These are phyloP conservation scores for Hymenoscyphus occultus DNA, from an alignment of 2,329 filamentous ascomycete genomes.

Conservation along the genomic window DNA sequence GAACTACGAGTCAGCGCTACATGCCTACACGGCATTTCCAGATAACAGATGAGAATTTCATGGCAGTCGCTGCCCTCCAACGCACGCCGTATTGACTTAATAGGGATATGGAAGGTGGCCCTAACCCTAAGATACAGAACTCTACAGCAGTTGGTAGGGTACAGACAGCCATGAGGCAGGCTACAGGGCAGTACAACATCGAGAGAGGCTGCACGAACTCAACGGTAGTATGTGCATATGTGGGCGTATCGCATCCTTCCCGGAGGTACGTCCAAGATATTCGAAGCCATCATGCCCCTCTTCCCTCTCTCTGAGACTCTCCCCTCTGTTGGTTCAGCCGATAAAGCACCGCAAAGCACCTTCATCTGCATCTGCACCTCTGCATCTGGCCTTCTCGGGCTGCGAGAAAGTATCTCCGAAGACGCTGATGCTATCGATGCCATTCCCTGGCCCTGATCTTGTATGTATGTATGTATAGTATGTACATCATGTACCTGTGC, in stretches of 20 bases:
- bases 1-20: not conserved
- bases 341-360: not conserved
- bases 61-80: not conserved
- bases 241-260: not conserved
- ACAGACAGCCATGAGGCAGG: too few species aligned
- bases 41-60: not conserved
- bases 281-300: too few species aligned
- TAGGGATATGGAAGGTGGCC: not conserved
- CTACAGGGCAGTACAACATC: not conserved
- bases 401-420: conserved; percentile 3
- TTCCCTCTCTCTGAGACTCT: not conserved
- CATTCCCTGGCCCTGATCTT: not conserved
- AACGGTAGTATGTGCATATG: not conserved
- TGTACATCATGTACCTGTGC: too few species aligned
- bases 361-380: not conserved
- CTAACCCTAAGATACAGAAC: not conserved
- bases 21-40: not conserved
- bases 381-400: not conserved
- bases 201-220: not conserved
- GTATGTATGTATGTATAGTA: not conserved
- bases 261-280: too few species aligned
- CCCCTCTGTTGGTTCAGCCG: not conserved
- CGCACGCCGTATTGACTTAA: too few species aligned
- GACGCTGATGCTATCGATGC: not conserved
- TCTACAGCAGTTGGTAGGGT: too few species aligned